Percentiles rank a stretch among this genome's conserved stretches.
phyloP scores from a whole-genome alignment of 495 filamentous ascomycete genomes.

The Xylaria telfairii region DNA sequence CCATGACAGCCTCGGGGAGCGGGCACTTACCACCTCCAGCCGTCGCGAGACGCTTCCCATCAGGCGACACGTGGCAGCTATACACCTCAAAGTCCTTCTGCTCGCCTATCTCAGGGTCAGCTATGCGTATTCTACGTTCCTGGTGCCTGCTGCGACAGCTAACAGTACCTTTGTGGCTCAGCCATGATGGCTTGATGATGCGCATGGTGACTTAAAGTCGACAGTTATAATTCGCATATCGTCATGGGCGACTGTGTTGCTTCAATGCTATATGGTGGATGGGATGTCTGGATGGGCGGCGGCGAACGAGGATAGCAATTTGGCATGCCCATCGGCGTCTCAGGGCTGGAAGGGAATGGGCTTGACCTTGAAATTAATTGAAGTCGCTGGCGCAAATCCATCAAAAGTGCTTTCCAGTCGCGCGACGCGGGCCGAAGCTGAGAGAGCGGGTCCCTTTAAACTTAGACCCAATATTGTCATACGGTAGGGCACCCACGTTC shows the following conservation, averaged over 20 bases:
- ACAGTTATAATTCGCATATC: slow-evolving; percentile 40
- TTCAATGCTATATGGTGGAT: slow-evolving; percentile 2
- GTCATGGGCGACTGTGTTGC: slow-evolving; percentile 22
- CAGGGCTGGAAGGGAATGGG: slow-evolving; percentile 7
- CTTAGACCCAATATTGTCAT: neutral
- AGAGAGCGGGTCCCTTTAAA: slow-evolving; percentile 17
- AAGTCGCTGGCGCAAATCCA: slow-evolving; percentile 20
- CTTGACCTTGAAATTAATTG: slow-evolving; percentile 10
- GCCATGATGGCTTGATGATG: slow-evolving; percentile 92
- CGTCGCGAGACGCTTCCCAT: slow-evolving; percentile 88
- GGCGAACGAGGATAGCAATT: neutral
- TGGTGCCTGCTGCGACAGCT: slow-evolving; percentile 29
- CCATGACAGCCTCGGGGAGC: slow-evolving; percentile 20
- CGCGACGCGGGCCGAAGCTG: slow-evolving; percentile 44
- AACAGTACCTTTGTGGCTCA: slow-evolving; percentile 81
- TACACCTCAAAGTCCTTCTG: slow-evolving; percentile 98
- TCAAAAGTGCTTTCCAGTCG: slow-evolving; percentile 28
- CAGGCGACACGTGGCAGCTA: slow-evolving; percentile 94
- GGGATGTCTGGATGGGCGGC: neutral
- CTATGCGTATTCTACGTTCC: slow-evolving; percentile 9
- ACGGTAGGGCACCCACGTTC: neutral
- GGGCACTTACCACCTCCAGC: slow-evolving; percentile 80
- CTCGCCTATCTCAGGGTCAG: slow-evolving; percentile 64
- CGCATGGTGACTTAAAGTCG: slow-evolving; percentile 61
- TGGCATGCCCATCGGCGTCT: neutral